phyloP scores from a whole-genome alignment of 306 rosid genomes.

The Ormosia semicastrata region DNA sequence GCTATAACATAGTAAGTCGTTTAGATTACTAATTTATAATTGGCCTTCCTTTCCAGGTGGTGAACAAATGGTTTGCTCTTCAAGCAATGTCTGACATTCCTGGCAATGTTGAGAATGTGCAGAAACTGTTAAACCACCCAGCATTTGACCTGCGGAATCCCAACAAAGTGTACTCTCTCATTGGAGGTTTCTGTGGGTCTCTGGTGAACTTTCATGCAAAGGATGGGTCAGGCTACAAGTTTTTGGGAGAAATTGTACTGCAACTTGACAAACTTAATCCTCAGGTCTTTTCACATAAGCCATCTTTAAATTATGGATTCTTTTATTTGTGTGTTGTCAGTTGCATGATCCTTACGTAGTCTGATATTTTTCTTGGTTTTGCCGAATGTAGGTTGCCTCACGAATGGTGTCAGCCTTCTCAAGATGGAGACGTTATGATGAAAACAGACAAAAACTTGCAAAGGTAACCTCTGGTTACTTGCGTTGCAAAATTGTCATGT shows the following conservation, averaged over 20 bases:
- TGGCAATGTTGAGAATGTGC: conserved; percentile 82
- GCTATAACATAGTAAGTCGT: not conserved
- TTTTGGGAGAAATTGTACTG: conserved; percentile 82
- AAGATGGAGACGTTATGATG: conserved; percentile 92
- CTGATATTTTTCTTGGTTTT: not conserved
- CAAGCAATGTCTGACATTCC: conserved; percentile 89
- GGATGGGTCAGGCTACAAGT: conserved; percentile 92
- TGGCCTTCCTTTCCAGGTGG: conserved; percentile 57
- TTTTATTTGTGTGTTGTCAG: not conserved
- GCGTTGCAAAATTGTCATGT: not conserved
- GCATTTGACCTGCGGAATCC: conserved; percentile 93
- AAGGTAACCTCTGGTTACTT: conserved; percentile 45
- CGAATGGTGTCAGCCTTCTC: conserved; percentile 98
- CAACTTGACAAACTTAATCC: conserved; percentile 89
- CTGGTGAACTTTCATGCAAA: conserved; percentile 88
- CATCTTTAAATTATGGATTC: conserved; percentile 1
- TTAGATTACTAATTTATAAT: not conserved
- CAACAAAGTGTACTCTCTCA: conserved; percentile 94
- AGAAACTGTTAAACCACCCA: conserved; percentile 71
- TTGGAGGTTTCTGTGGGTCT: conserved; percentile 92
- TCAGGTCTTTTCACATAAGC: conserved; percentile 56
- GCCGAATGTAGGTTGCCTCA: conserved; percentile 73
- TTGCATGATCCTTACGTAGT: not conserved
- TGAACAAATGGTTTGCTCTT: conserved; percentile 95
- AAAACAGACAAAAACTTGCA: conserved; percentile 74